Conservation (phyloP, 352 stramenopile species). For the Phytophthora meadii region DNA sequence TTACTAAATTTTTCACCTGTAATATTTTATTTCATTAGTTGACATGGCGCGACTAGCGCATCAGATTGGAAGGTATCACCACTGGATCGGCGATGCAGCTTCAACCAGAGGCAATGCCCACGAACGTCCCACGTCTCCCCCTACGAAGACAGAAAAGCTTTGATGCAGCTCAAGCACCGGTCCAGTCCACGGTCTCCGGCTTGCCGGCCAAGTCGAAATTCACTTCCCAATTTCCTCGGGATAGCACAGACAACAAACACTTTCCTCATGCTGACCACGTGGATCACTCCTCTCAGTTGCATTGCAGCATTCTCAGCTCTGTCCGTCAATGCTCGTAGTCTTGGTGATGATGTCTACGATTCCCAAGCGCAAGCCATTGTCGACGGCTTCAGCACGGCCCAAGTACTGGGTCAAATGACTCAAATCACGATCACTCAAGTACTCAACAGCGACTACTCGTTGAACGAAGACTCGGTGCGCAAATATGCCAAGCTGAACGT, state of each 20-base stretch:
- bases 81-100: slow-evolving; percentile 16
- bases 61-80: background rate
- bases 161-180: slow-evolving; percentile 8
- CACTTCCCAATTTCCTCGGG: slow-evolving; percentile 41
- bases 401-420: slow-evolving; percentile 90
- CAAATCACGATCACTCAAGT: slow-evolving; percentile 89
- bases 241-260: slow-evolving; percentile 10
- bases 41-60: slow-evolving; percentile 4
- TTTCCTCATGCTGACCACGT: slow-evolving; percentile 49
- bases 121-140: slow-evolving; percentile 26
- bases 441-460: slow-evolving; percentile 59
- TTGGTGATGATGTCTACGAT: slow-evolving; percentile 40
- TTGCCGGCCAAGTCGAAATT: slow-evolving; percentile 5
- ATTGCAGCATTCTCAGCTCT: slow-evolving; percentile 31
- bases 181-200: background rate
- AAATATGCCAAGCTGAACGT: slow-evolving; percentile 79
- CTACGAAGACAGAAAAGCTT: slow-evolving; percentile 9
- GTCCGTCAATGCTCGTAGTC: slow-evolving; percentile 9
- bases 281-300: slow-evolving; percentile 37
- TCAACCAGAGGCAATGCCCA: slow-evolving; percentile 12
- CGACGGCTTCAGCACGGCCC: slow-evolving; percentile 47
- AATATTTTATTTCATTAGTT: slow-evolving; percentile 1
- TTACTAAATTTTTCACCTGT: background rate
- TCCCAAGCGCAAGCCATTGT: slow-evolving; percentile 60
- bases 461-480: slow-evolving; percentile 68